Evolutionary conservation across 768 basidiomycete genomes (phyloP).

Genomic region (Gloeopeniophorella convolvens): DNA sequence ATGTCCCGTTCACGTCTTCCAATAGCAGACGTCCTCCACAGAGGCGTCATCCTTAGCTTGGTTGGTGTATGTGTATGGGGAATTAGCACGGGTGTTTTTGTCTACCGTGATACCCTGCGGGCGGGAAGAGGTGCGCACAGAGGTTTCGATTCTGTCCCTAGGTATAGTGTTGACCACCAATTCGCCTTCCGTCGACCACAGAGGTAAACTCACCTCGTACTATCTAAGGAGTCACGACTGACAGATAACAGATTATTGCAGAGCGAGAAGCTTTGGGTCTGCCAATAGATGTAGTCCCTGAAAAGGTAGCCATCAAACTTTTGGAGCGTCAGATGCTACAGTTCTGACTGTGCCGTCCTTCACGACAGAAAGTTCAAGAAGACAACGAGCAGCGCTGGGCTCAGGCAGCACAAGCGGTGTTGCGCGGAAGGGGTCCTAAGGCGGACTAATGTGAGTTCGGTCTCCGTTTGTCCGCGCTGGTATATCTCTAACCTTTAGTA

Average conservation of each 20-base stretch:
- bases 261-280: slow-evolving; percentile 14
- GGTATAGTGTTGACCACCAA: neutral
- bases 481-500: neutral
- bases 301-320: slow-evolving; percentile 1
- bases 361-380: slow-evolving; percentile 14
- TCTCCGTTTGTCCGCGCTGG: neutral
- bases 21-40: slow-evolving; percentile 11
- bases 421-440: slow-evolving; percentile 4
- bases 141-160: neutral
- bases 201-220: neutral
- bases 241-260: slow-evolving; percentile 7
- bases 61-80: slow-evolving; percentile 16
- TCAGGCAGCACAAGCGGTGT: slow-evolving; percentile 14
- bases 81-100: slow-evolving; percentile 4
- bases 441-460: neutral
- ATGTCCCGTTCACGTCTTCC: slow-evolving; percentile 14
- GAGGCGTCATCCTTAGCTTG: slow-evolving; percentile 14
- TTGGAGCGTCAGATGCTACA: neutral
- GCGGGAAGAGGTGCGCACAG: slow-evolving; percentile 11
- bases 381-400: slow-evolving; percentile 16
- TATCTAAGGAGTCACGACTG: neutral
- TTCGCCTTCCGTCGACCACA: neutral
- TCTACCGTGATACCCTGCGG: slow-evolving; percentile 14
- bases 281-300: slow-evolving; percentile 10
- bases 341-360: neutral